These are phyloP conservation scores for Pseudogymnoascus sp. DNA, from an alignment of 2,329 filamentous ascomycete genomes.

Conservation along the genomic window DNA sequence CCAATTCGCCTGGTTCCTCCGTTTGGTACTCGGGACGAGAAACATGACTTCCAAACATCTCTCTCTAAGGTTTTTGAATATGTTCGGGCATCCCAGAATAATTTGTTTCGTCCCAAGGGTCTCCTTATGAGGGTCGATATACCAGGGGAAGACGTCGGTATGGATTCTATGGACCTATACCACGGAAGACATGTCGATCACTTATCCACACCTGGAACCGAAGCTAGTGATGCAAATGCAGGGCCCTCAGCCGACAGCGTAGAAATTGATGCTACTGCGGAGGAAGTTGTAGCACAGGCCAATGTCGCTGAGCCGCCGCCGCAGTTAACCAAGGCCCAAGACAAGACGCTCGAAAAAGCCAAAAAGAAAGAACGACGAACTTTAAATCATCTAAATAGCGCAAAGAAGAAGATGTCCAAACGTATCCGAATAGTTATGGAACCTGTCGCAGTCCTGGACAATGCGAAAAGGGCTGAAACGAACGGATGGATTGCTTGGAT, in stretches of 20 bases:
- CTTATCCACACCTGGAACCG: slow-evolving; percentile 7
- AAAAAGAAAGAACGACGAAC: background rate
- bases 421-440: slow-evolving; percentile 17
- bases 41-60: slow-evolving; percentile 11
- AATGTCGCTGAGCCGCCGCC: background rate
- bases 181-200: slow-evolving; percentile 11
- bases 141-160: slow-evolving; percentile 19
- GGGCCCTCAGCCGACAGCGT: background rate
- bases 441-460: slow-evolving; percentile 12
- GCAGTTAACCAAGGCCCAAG: background rate
- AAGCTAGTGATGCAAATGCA: background rate
- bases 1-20: slow-evolving; percentile 3
- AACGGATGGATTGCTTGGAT: slow-evolving; percentile 17
- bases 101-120: slow-evolving; percentile 18
- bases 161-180: slow-evolving; percentile 21
- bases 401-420: slow-evolving; percentile 11
- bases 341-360: background rate
- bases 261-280: background rate
- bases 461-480: slow-evolving; percentile 12
- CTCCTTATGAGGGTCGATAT: slow-evolving; percentile 20
- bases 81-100: slow-evolving; percentile 15
- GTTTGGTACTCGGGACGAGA: background rate
- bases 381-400: background rate
- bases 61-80: slow-evolving; percentile 17
- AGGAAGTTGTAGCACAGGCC: background rate